Evolutionary conservation across 345 rosid species (phyloP), one percentile per base, ranked within the genome.

Genomic region (Salix dunnii): DNA sequence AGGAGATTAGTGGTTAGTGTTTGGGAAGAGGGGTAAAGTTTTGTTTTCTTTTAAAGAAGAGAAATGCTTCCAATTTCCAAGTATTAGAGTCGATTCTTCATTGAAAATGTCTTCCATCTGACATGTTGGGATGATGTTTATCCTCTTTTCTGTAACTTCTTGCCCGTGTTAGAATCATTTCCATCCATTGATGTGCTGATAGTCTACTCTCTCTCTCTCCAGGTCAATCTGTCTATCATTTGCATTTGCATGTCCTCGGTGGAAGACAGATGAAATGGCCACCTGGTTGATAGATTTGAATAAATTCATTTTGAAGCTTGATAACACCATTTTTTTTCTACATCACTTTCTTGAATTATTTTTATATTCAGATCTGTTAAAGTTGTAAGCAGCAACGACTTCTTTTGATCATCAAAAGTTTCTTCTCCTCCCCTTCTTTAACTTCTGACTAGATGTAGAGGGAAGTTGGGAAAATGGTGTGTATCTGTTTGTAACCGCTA

Each of bases 181-280:
- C 4, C 51, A 33, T 30, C 28, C 7, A 5, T 58, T 18, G 10
- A 69, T 10, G 13, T 69, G 73, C 67, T 69, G 58, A 68, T 49
- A 31, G 13, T 64, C 70, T 20, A 40, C 51, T 0, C 42, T 23
- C 36, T 35, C 68, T 48, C 35, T 70, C n/a, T 80, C 28, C 87
- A 92, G 99, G 97, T 79, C 96, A 96, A 91, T 93, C 99, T 73
- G 97, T 93, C 77, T 90, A 90, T 85, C 97, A 30, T 30, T 30
- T 30, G 31, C 31, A 30, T 30, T 30, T 30, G 31, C 31, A 33
- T 33, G 90, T 92, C 71, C 83, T 93, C n/a, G 99, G 97, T 1
- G 97, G 98, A 53, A 82, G 98, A 71, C 92, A 91, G 83, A 80
- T 94, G 95, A 91, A 90, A 78, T 94, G 97, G 98, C 97, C 98